A percentile compares a stretch with the other conserved stretches of the same genome.
Conservation (phyloP, 1,139 yeast species). For the Debaryomyces psychrophilus region DNA sequence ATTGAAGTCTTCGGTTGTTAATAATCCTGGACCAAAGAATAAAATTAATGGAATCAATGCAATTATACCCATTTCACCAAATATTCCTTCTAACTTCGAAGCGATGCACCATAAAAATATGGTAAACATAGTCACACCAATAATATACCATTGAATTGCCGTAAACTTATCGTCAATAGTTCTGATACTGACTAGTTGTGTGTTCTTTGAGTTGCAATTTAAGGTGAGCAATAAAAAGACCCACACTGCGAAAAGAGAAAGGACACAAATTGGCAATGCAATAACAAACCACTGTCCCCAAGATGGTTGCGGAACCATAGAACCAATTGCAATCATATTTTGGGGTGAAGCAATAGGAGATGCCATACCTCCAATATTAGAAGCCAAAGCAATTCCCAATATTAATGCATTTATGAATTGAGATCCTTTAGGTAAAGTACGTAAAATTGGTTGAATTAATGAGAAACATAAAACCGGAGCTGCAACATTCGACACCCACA, state of each 20-base stretch:
- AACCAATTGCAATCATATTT: conserved; percentile 72
- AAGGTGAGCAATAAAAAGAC: conserved; percentile 58
- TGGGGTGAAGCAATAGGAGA: conserved; percentile 84
- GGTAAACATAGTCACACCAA: conserved; percentile 55
- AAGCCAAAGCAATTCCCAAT: conserved; percentile 71
- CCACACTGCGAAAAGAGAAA: conserved; percentile 62
- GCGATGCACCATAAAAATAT: conserved; percentile 74
- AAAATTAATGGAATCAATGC: conserved; percentile 67
- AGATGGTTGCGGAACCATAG: conserved; percentile 65
- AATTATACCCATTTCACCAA: conserved; percentile 74
- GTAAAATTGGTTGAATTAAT: conserved; percentile 62
- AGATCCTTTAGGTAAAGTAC: conserved; percentile 63
- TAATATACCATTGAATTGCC: conserved; percentile 64
- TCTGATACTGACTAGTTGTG: conserved; percentile 52
- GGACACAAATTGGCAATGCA: conserved; percentile 63
- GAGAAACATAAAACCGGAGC: conserved; percentile 77
- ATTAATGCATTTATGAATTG: conserved; percentile 66
- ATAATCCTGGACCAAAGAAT: conserved; percentile 70
- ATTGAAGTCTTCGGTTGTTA: conserved; percentile 67
- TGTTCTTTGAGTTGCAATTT: conserved; percentile 46
- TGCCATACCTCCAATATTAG: conserved; percentile 78
- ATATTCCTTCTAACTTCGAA: conserved; percentile 52
- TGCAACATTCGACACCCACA: conserved; percentile 83
- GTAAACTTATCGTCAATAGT: conserved; percentile 64
- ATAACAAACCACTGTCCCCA: conserved; percentile 82